Evolutionary conservation across 371 early-diverging fungal genomes (phyloP).

Genomic region (Mucor saturninus): DNA sequence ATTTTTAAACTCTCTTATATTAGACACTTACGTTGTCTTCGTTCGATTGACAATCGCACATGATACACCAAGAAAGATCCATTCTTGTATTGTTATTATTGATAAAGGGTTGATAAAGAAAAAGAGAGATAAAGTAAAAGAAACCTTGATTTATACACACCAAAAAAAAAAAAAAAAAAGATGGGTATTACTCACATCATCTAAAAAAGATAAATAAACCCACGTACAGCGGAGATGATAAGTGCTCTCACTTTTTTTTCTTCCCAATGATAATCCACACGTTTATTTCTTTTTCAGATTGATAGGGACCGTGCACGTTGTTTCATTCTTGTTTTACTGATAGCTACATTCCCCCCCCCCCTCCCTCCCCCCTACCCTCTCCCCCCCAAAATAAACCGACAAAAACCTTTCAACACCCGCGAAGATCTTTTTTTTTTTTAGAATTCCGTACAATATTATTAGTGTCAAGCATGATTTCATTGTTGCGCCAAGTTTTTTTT

Average conservation of each 20-base stretch:
- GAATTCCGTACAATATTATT: too few species aligned
- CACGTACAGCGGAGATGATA: slow-evolving; percentile 8
- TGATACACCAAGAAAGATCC: slow-evolving; percentile 50
- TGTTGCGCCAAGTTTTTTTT: too few species aligned
- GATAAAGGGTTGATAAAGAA: neutral
- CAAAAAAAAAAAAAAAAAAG: neutral
- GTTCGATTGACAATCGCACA: slow-evolving; percentile 40
- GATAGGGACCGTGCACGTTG: slow-evolving; percentile 14
- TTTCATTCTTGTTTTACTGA: slow-evolving; percentile 58
- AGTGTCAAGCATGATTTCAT: too few species aligned
- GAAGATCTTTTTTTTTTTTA: neutral
- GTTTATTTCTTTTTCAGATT: slow-evolving; percentile 8
- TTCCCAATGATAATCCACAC: slow-evolving; percentile 10
- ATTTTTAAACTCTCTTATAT: neutral
- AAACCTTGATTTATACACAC: neutral
- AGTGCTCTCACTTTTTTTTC: neutral
- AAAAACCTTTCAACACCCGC: too few species aligned
- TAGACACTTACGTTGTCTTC: slow-evolving; percentile 32
- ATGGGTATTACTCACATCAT: neutral
- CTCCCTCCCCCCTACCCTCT: too few species aligned
- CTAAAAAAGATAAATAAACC: too few species aligned
- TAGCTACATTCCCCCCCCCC: too few species aligned
- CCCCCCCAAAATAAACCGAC: too few species aligned
- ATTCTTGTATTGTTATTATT: slow-evolving; percentile 9
- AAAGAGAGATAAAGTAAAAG: neutral